Evolutionary conservation across 1,284 basidiomycete genomes (phyloP), one percentile per base, ranked within the genome.

Genomic region (Phellopilus nigrolimitatus): DNA sequence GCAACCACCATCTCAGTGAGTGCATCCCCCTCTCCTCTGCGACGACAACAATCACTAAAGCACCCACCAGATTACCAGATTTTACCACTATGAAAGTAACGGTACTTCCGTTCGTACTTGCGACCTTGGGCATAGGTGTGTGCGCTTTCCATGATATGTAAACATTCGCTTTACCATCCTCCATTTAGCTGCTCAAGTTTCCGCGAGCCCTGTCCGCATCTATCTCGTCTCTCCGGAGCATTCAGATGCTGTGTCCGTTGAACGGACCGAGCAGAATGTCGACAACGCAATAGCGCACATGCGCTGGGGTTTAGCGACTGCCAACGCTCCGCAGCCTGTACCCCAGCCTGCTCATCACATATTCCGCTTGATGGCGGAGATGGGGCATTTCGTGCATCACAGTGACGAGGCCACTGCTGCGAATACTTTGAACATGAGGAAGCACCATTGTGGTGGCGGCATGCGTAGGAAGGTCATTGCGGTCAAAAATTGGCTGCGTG

Each of bases 401-500:
- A 4, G 10, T 12, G 36, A 28, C 7, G 37, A 19, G 8, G 40
- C 9, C 12, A 22, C 40, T 13, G 5, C n/a, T 37, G 34, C 2
- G 3, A 17, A 37, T 15, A 8, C 10, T 17, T 15, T 17, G 34
- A 15, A 13, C 19, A 15, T 15, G 34, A 17, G 34, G 52, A 50
- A 45, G 44, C 49, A 49, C 54, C 58, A 57, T 43, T 55, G 59
- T 22, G 53, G 63, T 39, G 56, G 59, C 15, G 59, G 60, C 13
- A 57, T 74, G 61, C 65, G 65, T 42, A 60, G 69, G 56, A 80
- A 80, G 62, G 70, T 72, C 17, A 57, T 74, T 41, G 63, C 71
- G 36, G 57, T 76, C 33, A 70, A 73, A 40, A 77, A 79, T 59
- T 60, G 67, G 47, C 72, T 84, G 68, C 66, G 75, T 25, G 63